Conservation (phyloP, 2,329 filamentous ascomycete species). For the Penicillium sp. region DNA sequence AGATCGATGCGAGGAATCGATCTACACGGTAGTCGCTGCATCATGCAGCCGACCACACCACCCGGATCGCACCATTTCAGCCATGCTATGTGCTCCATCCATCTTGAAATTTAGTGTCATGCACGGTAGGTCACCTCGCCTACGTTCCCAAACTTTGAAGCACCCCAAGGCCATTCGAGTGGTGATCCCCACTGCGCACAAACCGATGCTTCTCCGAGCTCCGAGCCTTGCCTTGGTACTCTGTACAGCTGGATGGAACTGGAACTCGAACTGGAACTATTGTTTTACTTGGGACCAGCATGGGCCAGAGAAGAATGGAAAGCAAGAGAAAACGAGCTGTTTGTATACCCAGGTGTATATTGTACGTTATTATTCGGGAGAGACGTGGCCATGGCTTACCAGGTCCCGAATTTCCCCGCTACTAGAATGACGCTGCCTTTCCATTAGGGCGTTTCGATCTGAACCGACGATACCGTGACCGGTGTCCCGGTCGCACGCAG, state of each 20-base stretch:
- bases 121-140: conserved; percentile 26
- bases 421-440: conserved; percentile 1
- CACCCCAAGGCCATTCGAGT: not conserved
- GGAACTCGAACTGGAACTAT: not conserved
- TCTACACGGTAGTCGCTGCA: conserved; percentile 21
- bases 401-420: conserved; percentile 13
- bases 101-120: conserved; percentile 22
- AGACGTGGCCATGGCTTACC: not conserved
- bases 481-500: conserved; percentile 14
- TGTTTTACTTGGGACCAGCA: not conserved
- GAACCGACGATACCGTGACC: conserved; percentile 24
- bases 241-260: not conserved
- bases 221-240: not conserved
- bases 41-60: conserved; percentile 15
- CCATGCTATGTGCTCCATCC: conserved; percentile 23
- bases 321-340: not conserved
- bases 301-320: not conserved
- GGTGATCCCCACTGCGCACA: not conserved
- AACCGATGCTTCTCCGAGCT: not conserved
- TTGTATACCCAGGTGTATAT: not conserved
- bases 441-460: conserved; percentile 20
- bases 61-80: conserved; percentile 23
- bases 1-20: conserved; percentile 22
- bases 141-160: conserved; percentile 16
- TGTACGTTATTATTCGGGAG: not conserved